Percentiles rank a stretch among this genome's conserved stretches.
Conservation (phyloP, 148 eudicot species). For the Camellia sinensis region DNA sequence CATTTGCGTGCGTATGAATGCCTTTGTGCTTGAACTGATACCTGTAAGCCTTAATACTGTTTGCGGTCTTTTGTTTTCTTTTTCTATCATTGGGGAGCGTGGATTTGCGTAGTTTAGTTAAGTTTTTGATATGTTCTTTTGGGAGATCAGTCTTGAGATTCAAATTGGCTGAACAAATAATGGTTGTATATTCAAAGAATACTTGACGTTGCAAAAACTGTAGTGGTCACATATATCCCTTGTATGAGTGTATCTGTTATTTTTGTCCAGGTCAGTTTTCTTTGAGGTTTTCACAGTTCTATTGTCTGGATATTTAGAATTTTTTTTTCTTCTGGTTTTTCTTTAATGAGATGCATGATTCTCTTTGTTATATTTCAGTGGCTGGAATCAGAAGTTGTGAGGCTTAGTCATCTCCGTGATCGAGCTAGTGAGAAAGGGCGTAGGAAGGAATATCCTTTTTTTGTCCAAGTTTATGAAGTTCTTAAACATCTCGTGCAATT, state of each 20-base stretch:
- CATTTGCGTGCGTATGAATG: too few relatives aligned
- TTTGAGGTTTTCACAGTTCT: not conserved
- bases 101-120: not conserved
- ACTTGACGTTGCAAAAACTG: not conserved
- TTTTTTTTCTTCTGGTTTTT: not conserved
- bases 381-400: constrained; percentile 75
- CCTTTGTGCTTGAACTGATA: too few relatives aligned
- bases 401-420: constrained; percentile 95
- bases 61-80: not conserved
- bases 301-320: not conserved
- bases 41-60: too few relatives aligned
- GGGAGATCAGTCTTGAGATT: not conserved
- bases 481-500: not conserved
- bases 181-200: not conserved
- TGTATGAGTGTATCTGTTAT: not conserved
- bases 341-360: constrained; percentile 15
- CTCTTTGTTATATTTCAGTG: constrained; percentile 50
- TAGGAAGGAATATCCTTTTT: constrained; percentile 92
- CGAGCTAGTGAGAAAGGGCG: constrained; percentile 93
- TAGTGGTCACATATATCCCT: not conserved
- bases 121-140: constrained; percentile 1
- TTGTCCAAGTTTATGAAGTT: constrained; percentile 6
- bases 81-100: not conserved
- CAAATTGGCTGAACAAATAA: not conserved
- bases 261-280: not conserved